Evolutionary conservation across 805 yeast species (phyloP).

Genomic region (Zygotorulaspora florentina): DNA sequence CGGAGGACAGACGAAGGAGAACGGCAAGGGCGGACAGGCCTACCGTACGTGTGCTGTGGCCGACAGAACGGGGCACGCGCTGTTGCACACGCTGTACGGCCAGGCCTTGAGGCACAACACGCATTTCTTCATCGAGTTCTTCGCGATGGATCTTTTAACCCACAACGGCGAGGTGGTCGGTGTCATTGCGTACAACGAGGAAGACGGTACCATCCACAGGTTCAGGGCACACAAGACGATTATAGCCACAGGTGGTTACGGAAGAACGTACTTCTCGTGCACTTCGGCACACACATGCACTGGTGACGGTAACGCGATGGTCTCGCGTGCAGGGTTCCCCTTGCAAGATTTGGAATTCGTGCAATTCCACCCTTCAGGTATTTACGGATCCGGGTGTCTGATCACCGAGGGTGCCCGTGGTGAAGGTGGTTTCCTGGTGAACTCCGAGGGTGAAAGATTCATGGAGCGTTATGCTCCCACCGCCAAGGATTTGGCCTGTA

Average conservation of each 20-base stretch:
- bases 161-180: conserved; percentile 96
- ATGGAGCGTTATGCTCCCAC: conserved; percentile 99
- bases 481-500: conserved; percentile 96
- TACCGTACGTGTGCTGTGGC: conserved; percentile 99
- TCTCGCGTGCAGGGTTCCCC: conserved; percentile 96
- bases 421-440: conserved; percentile 97
- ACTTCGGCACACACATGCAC: conserved; percentile 99
- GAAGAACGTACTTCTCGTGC: conserved; percentile 97
- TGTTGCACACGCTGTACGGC: conserved; percentile 92
- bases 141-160: conserved; percentile 90
- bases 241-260: conserved; percentile 98
- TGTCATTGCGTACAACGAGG: conserved; percentile 96
- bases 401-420: conserved; percentile 99
- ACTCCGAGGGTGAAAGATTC: conserved; percentile 97
- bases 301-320: conserved; percentile 99
- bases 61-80: conserved; percentile 97
- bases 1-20: conserved; percentile 95
- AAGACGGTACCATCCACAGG: conserved; percentile 97
- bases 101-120: conserved; percentile 96
- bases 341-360: conserved; percentile 95
- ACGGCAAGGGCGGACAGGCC: conserved; percentile 98
- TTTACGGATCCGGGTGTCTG: conserved; percentile 97
- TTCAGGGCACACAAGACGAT: conserved; percentile 96
- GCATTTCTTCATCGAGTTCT: conserved; percentile 95
- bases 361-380: conserved; percentile 99